Evolutionary conservation across 805 yeast genomes (phyloP), one percentile per base, ranked within the genome.

Genomic region (Myxozyma melibiosi): DNA sequence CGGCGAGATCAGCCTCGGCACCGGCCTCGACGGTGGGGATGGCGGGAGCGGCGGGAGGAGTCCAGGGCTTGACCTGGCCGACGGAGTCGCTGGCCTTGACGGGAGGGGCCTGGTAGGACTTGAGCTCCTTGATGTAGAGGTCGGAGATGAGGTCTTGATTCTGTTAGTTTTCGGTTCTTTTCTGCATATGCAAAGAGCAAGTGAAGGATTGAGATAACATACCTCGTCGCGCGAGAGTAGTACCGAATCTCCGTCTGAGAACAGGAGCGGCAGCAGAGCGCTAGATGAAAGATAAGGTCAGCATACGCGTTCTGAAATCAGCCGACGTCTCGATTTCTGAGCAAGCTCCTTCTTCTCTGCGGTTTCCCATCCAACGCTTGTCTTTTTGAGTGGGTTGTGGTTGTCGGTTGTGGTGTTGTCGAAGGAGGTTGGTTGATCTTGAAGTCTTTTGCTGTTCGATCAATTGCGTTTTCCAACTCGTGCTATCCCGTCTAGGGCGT

Each of bases 91-190:
- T 78, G 58, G 87, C 83, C 57, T 86, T 76, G 53, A 85, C 71
- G 60, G 90, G 84, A 58, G 85, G 81, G 71, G 96, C 91, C 80
- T 90, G 90, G 84, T 88, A 91, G 62, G 84, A 83, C 78, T 85
- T 88, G 76, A 94, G 79, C 76, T 91, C 96, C 73, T 81, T 84
- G 71, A 92, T 76, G 79, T 91, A 91, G 67, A 91, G 81, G 66
- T 91, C 96, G 73, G 88, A 81, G 71, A 91, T 74, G 71, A 87
- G 78, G 80, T 91, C 81, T 62, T 18, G 14, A 22, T 9, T 24
- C n/a, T 22, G 25, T 42, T 28, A 11, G 13, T 42, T 13, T n/a
- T 42, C 35, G 9, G 25, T 42, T 22, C 34, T 34, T 44, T 31
- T 30, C 9, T 44, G 13, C 6, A 20, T n/a, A 30, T 31, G 6